Conservation (phyloP, 139 green algal genomes). For the Closterium sp. region DNA sequence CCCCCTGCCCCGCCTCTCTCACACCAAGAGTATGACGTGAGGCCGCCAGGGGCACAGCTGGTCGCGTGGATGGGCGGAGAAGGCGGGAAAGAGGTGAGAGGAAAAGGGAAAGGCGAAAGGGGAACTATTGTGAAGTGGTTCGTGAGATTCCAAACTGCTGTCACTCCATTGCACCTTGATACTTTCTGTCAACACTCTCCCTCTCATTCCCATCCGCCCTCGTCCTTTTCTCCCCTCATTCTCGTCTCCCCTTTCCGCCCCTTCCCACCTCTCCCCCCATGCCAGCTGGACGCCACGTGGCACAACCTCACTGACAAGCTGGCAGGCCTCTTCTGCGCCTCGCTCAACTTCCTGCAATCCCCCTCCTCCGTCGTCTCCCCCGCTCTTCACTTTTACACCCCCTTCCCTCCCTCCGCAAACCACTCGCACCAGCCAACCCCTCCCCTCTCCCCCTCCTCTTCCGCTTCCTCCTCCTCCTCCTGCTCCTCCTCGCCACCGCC, state of each 20-base stretch:
- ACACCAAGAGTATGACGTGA: background rate
- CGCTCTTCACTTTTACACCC: background rate
- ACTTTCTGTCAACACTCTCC: background rate
- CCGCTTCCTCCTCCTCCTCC: too few species aligned
- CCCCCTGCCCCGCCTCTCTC: background rate
- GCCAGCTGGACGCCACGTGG: slow-evolving; percentile 40
- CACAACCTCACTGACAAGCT: slow-evolving; percentile 49
- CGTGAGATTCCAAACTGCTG: too few species aligned
- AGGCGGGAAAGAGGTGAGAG: background rate
- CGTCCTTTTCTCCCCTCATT: background rate
- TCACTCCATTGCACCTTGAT: too few species aligned
- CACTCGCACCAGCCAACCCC: background rate
- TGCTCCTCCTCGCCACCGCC: background rate
- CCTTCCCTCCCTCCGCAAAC: background rate
- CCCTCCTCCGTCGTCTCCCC: slow-evolving; percentile 7
- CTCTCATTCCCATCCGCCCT: background rate
- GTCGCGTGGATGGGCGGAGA: background rate
- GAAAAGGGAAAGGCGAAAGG: background rate
- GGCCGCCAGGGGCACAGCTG: background rate
- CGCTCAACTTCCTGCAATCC: slow-evolving; percentile 37
- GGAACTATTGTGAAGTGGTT: too few species aligned
- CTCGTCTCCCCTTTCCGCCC: too few species aligned
- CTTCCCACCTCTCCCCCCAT: too few species aligned
- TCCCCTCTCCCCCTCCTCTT: too few species aligned
- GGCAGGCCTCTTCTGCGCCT: slow-evolving; percentile 56